Conservation (phyloP, 2,329 filamentous ascomycete genomes). For the Fusarium sp. region DNA sequence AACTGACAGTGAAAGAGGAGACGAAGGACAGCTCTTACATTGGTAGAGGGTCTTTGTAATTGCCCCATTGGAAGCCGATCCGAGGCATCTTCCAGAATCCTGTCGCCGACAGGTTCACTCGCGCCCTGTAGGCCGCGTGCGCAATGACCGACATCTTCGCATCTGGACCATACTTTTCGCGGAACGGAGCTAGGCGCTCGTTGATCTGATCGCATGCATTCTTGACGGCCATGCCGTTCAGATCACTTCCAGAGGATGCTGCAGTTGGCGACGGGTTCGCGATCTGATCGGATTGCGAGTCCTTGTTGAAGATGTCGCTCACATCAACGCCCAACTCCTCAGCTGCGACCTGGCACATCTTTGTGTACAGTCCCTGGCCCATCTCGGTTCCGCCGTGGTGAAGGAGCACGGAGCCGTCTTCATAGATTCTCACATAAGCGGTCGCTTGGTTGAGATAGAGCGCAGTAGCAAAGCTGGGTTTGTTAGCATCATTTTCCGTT, state of each 20-base stretch:
- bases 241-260: slow-evolving; percentile 87
- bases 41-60: slow-evolving; percentile 92
- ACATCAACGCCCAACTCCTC: slow-evolving; percentile 85
- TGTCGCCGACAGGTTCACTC: slow-evolving; percentile 90
- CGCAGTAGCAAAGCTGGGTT: slow-evolving; percentile 75
- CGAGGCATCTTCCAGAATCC: slow-evolving; percentile 95
- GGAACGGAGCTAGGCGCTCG: slow-evolving; percentile 83
- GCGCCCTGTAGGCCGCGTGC: slow-evolving; percentile 63
- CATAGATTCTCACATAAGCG: slow-evolving; percentile 91
- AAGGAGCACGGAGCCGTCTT: slow-evolving; percentile 88
- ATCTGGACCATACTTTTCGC: slow-evolving; percentile 80
- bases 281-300: slow-evolving; percentile 92
- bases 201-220: slow-evolving; percentile 91
- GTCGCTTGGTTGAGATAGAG: slow-evolving; percentile 93
- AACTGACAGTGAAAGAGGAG: background rate
- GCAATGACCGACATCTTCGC: slow-evolving; percentile 87
- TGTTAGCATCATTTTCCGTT: background rate
- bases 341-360: slow-evolving; percentile 92
- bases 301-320: slow-evolving; percentile 84
- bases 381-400: slow-evolving; percentile 95
- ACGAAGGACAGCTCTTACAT: background rate
- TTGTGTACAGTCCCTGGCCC: slow-evolving; percentile 94
- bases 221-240: slow-evolving; percentile 91
- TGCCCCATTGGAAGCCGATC: slow-evolving; percentile 91
- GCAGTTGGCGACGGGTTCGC: slow-evolving; percentile 91